phyloP scores from a whole-genome alignment of 306 rosid genomes.

The Alnus rubra region DNA sequence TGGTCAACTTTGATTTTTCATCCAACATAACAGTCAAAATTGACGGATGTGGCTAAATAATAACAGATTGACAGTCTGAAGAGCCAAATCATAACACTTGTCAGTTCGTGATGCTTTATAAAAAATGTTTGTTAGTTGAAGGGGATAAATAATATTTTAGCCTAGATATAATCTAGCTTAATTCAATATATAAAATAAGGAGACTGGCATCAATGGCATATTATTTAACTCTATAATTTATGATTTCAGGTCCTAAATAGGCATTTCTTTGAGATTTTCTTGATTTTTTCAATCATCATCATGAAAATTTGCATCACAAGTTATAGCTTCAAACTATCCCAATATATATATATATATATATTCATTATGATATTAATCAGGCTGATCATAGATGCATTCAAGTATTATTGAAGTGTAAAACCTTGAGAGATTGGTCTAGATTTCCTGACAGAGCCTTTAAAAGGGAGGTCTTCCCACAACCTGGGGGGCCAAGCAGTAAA shows the following conservation, averaged over 20 bases:
- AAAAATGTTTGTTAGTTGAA: too few relatives aligned
- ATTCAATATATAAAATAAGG: neutral
- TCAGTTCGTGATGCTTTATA: too few relatives aligned
- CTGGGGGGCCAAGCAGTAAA: constrained; percentile 54
- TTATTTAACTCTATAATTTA: neutral
- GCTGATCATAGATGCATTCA: neutral
- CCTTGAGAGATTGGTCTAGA: constrained; percentile 43
- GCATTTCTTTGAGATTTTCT: neutral
- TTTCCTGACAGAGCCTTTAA: constrained; percentile 44
- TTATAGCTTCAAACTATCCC: neutral
- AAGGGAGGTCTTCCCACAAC: constrained; percentile 51
- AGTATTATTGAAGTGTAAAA: neutral
- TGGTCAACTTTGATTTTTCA: too few relatives aligned
- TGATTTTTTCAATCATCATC: neutral
- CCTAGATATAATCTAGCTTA: neutral
- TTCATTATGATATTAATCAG: neutral
- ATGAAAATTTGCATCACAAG: neutral
- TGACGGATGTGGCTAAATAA: too few relatives aligned
- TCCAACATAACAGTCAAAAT: too few relatives aligned
- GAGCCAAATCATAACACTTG: too few relatives aligned
- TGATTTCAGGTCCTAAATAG: neutral
- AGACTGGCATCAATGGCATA: neutral
- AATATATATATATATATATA: too few relatives aligned
- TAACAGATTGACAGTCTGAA: too few relatives aligned
- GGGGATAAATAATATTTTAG: too few relatives aligned